Conservation (phyloP, 2,329 filamentous ascomycete species). For the Fusarium sp. region DNA sequence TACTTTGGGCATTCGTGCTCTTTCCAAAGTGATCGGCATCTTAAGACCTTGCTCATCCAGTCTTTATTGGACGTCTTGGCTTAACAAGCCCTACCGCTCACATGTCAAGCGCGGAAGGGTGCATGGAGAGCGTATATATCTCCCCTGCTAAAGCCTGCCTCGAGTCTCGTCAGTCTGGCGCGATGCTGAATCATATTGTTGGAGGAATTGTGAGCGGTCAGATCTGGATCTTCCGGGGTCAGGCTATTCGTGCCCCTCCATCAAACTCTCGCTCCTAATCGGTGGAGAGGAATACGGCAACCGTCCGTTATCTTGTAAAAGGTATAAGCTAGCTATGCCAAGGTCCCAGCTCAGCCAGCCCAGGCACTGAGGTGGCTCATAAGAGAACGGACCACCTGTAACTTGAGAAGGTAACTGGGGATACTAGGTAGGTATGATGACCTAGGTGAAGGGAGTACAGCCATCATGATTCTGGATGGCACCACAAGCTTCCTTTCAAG, state of each 20-base stretch:
- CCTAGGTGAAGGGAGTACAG: conserved; percentile 17
- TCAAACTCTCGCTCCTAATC: conserved; percentile 1
- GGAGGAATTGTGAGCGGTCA: conserved; percentile 31
- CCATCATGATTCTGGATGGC: conserved; percentile 43
- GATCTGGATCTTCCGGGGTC: conserved; percentile 34
- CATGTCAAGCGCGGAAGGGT: conserved; percentile 48
- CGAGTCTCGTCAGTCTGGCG: conserved; percentile 38
- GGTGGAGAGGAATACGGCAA: conserved; percentile 15
- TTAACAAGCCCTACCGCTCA: conserved; percentile 48
- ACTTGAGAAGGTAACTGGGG: conserved; percentile 22
- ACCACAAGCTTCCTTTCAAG: conserved; percentile 32
- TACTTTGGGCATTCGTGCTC: conserved; percentile 42
- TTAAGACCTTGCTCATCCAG: conserved; percentile 34
- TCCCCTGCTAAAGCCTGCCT: conserved; percentile 21
- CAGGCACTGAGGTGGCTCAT: conserved; percentile 19
- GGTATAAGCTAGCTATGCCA: conserved; percentile 24
- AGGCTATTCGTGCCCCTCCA: conserved; percentile 16
- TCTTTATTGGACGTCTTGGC: conserved; percentile 45
- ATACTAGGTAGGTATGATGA: conserved; percentile 24
- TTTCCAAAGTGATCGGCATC: conserved; percentile 47
- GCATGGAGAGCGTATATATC: conserved; percentile 42
- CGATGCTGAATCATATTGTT: conserved; percentile 40
- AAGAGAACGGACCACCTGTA: conserved; percentile 29
- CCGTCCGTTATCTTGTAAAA: conserved; percentile 34
- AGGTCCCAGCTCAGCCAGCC: conserved; percentile 32